phyloP scores from a whole-genome alignment of 495 filamentous ascomycete species.

The Daldinia grandis region DNA sequence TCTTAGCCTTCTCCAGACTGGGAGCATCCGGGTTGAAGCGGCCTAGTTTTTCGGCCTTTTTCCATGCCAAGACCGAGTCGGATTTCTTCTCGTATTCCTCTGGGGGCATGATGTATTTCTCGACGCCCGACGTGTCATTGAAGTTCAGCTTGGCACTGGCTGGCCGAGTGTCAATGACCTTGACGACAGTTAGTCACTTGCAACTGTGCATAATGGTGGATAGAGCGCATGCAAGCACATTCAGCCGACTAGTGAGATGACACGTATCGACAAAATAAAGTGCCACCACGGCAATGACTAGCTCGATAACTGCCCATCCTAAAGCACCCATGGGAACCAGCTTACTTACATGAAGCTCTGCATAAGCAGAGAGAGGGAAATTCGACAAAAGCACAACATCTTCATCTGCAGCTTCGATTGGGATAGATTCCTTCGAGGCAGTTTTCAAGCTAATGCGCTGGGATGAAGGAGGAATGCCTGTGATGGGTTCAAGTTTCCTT shows the following conservation, averaged over 20 bases:
- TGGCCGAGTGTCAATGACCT: constrained; percentile 86
- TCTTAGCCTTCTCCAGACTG: constrained; percentile 72
- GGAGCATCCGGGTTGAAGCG: constrained; percentile 91
- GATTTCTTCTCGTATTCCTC: constrained; percentile 82
- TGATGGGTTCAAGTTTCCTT: constrained; percentile 89
- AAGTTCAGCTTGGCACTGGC: constrained; percentile 74
- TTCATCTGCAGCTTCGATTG: constrained; percentile 72
- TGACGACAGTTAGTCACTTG: constrained; percentile 28
- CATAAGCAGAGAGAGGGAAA: constrained; percentile 74
- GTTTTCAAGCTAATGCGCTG: constrained; percentile 77
- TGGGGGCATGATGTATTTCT: constrained; percentile 84
- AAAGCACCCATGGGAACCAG: constrained; percentile 11
- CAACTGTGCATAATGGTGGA: constrained; percentile 14
- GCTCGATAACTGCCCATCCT: constrained; percentile 6
- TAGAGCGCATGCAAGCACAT: constrained; percentile 7
- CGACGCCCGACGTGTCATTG: constrained; percentile 77
- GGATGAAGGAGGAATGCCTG: constrained; percentile 82
- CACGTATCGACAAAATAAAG: constrained; percentile 26
- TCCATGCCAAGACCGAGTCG: constrained; percentile 92
- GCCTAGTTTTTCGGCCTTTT: constrained; percentile 87
- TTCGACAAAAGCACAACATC: constrained; percentile 66
- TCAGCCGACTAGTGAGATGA: constrained; percentile 9
- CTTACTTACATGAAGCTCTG: constrained; percentile 76
- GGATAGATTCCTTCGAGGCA: constrained; percentile 59
- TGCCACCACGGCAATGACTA: constrained; percentile 11